Evolutionary conservation across 768 basidiomycete genomes (phyloP), one percentile per base, ranked within the genome.

Genomic region (Gautieria morchelliformis): DNA sequence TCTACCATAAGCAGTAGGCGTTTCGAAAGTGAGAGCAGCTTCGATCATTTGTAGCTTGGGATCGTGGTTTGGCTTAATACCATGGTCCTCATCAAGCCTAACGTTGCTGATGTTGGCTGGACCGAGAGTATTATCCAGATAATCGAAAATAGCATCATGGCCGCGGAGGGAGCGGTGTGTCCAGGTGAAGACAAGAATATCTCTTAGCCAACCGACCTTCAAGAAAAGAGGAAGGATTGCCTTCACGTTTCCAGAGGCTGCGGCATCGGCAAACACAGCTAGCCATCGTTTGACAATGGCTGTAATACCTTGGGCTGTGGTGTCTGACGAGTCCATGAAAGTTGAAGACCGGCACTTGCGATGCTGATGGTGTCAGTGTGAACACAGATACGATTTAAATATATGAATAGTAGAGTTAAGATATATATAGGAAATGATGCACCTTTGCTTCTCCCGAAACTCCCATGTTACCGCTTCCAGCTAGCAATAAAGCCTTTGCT

Each of bases 161-260:
- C n/a, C n/a, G n/a, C n/a, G n/a, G n/a, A n/a, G n/a, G n/a, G n/a
- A n/a, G n/a, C n/a, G n/a, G n/a, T n/a, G n/a, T n/a, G n/a, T n/a
- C n/a, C n/a, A n/a, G n/a, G n/a, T n/a, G n/a, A n/a, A n/a, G n/a
- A 62, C 59, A 11, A 66, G 61, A 17, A 64, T 33, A 39, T 66
- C 66, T 33, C 66, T 56, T 8, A 66, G 41, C 67, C 68, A 76
- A 10, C 75, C 75, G 37, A 65, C 56, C 0, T 68, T 63, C 2
- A 69, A 66, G 62, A 77, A 72, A 10, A 59, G 61, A 9, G 65
- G 59, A 0, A 60, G 59, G 6, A 69, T 59, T 4, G 59, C 65
- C 5, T 63, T 56, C 4, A 62, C 53, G 48, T 73, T 64, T 1
- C 55, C 61, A 24, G 63, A 41, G 19, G 52, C 27, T 11, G 71